Evolutionary conservation across 108 stramenopile species (phyloP).

Genomic region (Nitzschia inconspicua): DNA sequence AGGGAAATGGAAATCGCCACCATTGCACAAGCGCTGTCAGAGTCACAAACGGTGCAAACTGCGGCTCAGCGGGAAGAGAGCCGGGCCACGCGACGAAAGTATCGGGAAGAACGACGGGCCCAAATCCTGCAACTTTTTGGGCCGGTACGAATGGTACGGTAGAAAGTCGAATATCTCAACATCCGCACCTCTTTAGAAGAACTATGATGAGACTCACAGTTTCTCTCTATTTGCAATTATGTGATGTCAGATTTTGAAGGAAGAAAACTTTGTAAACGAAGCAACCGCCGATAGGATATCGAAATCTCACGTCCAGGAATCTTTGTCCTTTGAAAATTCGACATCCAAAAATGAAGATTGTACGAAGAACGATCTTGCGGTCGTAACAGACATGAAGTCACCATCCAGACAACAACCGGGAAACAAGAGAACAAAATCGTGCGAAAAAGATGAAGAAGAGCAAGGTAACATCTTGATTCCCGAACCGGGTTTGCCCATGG

Average conservation of each 20-base stretch:
- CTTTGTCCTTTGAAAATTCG: too few relatives aligned
- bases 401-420: too few relatives aligned
- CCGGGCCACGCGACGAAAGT: conserved; percentile 37
- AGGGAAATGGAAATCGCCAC: conserved; percentile 22
- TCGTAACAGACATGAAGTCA: too few relatives aligned
- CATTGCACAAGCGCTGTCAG: conserved; percentile 20
- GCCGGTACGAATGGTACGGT: conserved; percentile 40
- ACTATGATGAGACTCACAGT: not conserved
- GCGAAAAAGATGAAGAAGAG: not conserved
- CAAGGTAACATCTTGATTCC: not conserved
- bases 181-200: not conserved
- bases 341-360: too few relatives aligned
- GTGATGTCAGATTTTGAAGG: conserved; percentile 12
- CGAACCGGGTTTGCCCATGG: not conserved
- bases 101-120: conserved; percentile 40
- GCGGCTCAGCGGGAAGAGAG: conserved; percentile 25
- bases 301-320: too few relatives aligned
- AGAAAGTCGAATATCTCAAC: not conserved
- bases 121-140: conserved; percentile 38
- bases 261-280: conserved; percentile 19
- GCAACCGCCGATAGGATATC: too few relatives aligned
- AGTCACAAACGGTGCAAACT: conserved; percentile 19
- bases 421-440: not conserved
- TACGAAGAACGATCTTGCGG: too few relatives aligned
- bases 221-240: not conserved